phyloP scores from a whole-genome alignment of 495 filamentous ascomycete species.

The Hypoxylon fragiforme region DNA sequence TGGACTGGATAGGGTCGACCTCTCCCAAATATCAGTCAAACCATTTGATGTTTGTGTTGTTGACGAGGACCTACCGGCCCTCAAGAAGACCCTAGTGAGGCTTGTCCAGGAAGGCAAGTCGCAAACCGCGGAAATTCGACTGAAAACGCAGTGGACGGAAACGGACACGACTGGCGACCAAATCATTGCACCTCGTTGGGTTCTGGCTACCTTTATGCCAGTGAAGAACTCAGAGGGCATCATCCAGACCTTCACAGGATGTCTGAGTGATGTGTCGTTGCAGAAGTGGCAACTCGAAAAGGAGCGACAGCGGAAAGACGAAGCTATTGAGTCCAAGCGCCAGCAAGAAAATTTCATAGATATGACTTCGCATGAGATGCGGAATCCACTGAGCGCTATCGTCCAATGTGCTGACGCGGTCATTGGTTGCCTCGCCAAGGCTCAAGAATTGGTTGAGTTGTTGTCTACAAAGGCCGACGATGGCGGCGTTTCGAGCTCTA shows the following conservation, averaged over 20 bases:
- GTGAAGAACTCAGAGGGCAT: conserved; percentile 59
- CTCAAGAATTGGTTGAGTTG: conserved; percentile 20
- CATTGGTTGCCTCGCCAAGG: conserved; percentile 53
- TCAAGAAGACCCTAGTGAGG: conserved; percentile 56
- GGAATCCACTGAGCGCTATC: conserved; percentile 80
- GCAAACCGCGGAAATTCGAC: conserved; percentile 67
- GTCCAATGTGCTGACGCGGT: conserved; percentile 83
- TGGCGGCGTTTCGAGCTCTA: not conserved
- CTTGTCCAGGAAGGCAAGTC: conserved; percentile 58
- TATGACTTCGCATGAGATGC: conserved; percentile 85
- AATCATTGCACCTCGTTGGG: conserved; percentile 54
- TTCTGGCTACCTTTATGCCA: conserved; percentile 69
- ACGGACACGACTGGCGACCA: conserved; percentile 62
- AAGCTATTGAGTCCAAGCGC: conserved; percentile 66
- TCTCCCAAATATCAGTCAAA: conserved; percentile 32
- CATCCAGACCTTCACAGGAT: conserved; percentile 70
- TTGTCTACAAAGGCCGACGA: not conserved
- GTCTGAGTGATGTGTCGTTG: conserved; percentile 59
- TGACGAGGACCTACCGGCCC: conserved; percentile 57
- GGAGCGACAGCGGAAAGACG: conserved; percentile 61
- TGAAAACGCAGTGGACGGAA: conserved; percentile 63
- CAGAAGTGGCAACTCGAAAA: conserved; percentile 65
- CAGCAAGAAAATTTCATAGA: conserved; percentile 86
- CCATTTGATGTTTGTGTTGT: conserved; percentile 53
- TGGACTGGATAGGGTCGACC: conserved; percentile 63